phyloP scores from a whole-genome alignment of 768 basidiomycete genomes.

The Tylopilus sp. region DNA sequence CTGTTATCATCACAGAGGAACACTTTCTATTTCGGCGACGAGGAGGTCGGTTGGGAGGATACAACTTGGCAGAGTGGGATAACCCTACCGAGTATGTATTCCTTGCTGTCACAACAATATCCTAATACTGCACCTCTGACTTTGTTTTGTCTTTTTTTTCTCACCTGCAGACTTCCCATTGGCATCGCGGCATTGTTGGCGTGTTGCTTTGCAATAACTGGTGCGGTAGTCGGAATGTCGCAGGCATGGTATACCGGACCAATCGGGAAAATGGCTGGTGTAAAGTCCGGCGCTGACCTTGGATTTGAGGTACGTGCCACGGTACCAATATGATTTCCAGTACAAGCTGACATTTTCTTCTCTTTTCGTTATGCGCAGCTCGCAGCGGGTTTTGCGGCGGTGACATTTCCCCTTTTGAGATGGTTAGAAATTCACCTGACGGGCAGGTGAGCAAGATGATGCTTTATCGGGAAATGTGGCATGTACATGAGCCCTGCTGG shows the following conservation, averaged over 20 bases:
- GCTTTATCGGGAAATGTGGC: too few relatives aligned
- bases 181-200: conserved; percentile 49
- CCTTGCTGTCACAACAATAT: too few relatives aligned
- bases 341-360: not conserved
- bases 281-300: conserved; percentile 44
- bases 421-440: conserved; percentile 47
- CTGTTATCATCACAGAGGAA: conserved; percentile 44
- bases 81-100: conserved; percentile 31
- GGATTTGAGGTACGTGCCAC: conserved; percentile 46
- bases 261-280: conserved; percentile 41
- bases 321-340: too few relatives aligned
- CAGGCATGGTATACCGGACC: conserved; percentile 53
- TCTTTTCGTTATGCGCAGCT: conserved; percentile 24
- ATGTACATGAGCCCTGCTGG: too few relatives aligned
- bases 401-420: conserved; percentile 45
- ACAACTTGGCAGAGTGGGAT: conserved; percentile 50
- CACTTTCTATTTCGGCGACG: conserved; percentile 44
- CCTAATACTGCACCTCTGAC: not conserved
- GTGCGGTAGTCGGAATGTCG: conserved; percentile 53
- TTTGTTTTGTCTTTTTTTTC: not conserved
- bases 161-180: conserved; percentile 37
- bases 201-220: conserved; percentile 43
- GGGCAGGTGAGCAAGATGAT: conserved; percentile 28
- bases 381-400: conserved; percentile 43
- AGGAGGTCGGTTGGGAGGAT: conserved; percentile 44